Evolutionary conservation across 2,329 filamentous ascomycete species (phyloP).

Genomic region (Xylariaceae sp.): DNA sequence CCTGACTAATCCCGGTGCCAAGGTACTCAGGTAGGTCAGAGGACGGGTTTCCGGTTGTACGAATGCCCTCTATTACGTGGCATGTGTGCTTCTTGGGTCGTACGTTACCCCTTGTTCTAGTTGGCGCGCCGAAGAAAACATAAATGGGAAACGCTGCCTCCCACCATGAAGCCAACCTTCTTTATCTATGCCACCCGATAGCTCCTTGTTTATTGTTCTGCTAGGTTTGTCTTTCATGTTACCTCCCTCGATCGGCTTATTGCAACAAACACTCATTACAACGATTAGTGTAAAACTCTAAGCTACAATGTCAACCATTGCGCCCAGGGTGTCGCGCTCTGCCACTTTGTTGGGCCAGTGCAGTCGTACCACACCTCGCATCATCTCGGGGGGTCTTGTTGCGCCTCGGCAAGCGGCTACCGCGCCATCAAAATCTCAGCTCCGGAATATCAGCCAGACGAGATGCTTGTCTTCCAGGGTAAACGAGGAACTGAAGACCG

Average conservation of each 20-base stretch:
- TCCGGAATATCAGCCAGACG: slow-evolving; percentile 5
- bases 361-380: slow-evolving; percentile 15
- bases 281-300: neutral
- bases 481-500: neutral
- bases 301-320: slow-evolving; percentile 21
- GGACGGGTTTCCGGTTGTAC: no score
- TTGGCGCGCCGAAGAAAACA: no score
- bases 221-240: no score
- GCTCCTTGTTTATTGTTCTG: no score
- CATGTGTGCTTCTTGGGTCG: no score
- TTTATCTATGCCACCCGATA: no score
- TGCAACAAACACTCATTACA: neutral
- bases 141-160: no score
- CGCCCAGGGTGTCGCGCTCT: slow-evolving; percentile 20
- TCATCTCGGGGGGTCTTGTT: slow-evolving; percentile 10
- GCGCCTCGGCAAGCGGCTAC: slow-evolving; percentile 9
- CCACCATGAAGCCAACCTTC: no score
- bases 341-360: slow-evolving; percentile 20
- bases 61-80: no score
- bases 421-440: slow-evolving; percentile 3
- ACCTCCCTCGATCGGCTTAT: neutral
- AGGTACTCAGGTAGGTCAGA: no score
- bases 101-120: no score
- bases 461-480: slow-evolving; percentile 8
- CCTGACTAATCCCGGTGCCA: no score